A percentile compares a stretch with the other conserved stretches of the same genome.
These are phyloP conservation scores for Endoconidiophora polonica DNA, from an alignment of 2,329 filamentous ascomycete species.

Conservation along the genomic window DNA sequence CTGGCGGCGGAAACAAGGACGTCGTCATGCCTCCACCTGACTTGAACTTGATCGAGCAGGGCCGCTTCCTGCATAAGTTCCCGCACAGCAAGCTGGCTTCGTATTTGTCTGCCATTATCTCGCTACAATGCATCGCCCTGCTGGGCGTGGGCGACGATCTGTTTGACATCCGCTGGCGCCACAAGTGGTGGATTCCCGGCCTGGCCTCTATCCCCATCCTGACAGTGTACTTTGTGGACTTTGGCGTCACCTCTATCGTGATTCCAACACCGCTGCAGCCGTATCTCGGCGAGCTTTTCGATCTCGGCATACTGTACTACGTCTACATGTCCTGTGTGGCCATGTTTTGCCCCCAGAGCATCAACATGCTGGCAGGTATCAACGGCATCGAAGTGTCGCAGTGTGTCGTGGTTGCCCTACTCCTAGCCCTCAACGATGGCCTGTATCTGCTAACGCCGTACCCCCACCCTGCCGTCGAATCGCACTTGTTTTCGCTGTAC, in stretches of 20 bases:
- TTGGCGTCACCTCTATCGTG: constrained; percentile 89
- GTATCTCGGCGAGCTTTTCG: constrained; percentile 70
- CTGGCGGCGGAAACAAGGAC: constrained; percentile 81
- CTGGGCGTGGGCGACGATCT: constrained; percentile 90
- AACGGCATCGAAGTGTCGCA: constrained; percentile 96
- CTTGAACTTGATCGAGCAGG: constrained; percentile 53
- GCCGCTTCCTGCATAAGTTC: constrained; percentile 76
- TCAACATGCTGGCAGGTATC: constrained; percentile 99
- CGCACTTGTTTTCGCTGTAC: constrained; percentile 90
- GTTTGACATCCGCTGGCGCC: constrained; percentile 95
- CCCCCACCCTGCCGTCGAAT: constrained; percentile 86
- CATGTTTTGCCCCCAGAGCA: constrained; percentile 96
- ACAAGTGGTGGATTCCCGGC: constrained; percentile 96
- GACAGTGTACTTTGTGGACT: constrained; percentile 96
- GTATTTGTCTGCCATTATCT: constrained; percentile 85
- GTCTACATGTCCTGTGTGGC: constrained; percentile 90
- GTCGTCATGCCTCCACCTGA: constrained; percentile 36
- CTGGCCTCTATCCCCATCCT: constrained; percentile 87
- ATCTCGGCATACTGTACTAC: constrained; percentile 77
- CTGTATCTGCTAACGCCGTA: constrained; percentile 74
- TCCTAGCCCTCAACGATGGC: constrained; percentile 73
- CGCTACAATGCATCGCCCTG: constrained; percentile 76
- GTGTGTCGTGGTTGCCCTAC: constrained; percentile 71
- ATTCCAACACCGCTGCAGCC: constrained; percentile 72
- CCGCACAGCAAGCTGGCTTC: constrained; percentile 94